Base-by-base conservation (phyloP, 176 grass and related monocot genomes). In the Carex pumila region DNA sequence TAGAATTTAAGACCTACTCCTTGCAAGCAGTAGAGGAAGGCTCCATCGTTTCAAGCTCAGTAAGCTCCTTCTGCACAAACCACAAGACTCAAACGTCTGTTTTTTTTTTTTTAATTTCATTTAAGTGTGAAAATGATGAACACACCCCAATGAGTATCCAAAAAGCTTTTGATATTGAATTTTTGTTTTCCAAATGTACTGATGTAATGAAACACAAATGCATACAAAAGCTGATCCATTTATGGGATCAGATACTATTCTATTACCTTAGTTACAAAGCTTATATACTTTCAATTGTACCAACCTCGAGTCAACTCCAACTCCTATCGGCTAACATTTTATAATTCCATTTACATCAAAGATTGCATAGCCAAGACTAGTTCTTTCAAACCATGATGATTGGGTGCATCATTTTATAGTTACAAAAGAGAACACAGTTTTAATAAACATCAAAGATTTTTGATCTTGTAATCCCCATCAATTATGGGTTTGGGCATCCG, bases 11-110 rank as follows among this genome's bases (percentile, higher is more conserved):
- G 62, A 88, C 96, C 91, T 87, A 99, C 96, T 89, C 96, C 13
- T 92, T 86, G 87, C 93, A 99, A 43, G 96, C 89, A 0, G 87
- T 88, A 30, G 91, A 95, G 62, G 96, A 90, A 85, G 87, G 81
- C 81, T 95, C 90, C 87, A 92, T 91, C 65, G 81, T 84, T 60
- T 95, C 93, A 84, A 99, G 91, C 85, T 99, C 93, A 62, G 90
- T 83, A 67, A 99, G 53, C 82, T 99, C 96, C 6, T 91, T 87
- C 96, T 99, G 86, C 61, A 83, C 62, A 29, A 81, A 85, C 62
- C 37, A 59, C 32, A 80, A 22, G 49, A 52, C 70, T 25, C 34
- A 79, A 66, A 64, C 36, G 88, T 87, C 37, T 74, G 12, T 55
- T 76, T 54, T 77, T 5, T 54, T 77, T 5, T 12, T 31, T 31